Base-by-base conservation (phyloP, 1,284 basidiomycete species). In the Schizophyllum amplum region DNA sequence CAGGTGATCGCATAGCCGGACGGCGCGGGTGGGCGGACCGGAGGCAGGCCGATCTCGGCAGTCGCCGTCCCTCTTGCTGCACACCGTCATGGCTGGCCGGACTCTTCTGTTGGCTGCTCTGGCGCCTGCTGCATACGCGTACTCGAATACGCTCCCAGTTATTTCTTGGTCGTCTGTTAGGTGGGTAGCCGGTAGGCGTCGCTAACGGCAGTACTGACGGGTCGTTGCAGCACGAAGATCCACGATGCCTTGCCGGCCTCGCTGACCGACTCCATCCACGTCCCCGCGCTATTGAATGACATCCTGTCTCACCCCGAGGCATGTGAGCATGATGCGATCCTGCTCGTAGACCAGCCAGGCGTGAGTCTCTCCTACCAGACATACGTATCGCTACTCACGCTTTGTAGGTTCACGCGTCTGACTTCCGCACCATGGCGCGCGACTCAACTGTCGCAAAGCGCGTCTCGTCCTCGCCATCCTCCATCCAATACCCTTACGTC, bases 81-180 rank as follows among this genome's bases (percentile, higher is more conserved):
- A 4, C 33, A 42, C 56, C 27, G 17, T 51, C 57, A 64, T 65
- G 64, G 55, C 58, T 56, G 13, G 53, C 49, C 61, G 59, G 51
- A 56, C 60, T 52, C 24, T 67, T 48, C 53, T 69, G 56, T 63
- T 71, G 55, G 66, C 67, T 24, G 67, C 77, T 26, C 66, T 83
- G 46, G 66, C 79, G 46, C 77, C 78, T 1, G 61, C 76, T 20
- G 76, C 73, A 5, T 65, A 75, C 33, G 84, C 82, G 1, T 87
- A 81, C 68, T 78, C 76, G 5, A 75, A 82, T 56, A 84, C 84
- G 0, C 68, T 74, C 1, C 86, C 87, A 2, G 66, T 89, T 13
- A 67, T 90, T 5, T 79, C 80, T n/a, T 90, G 87, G 87, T 82
- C 86, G 0, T 85, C 85, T 23, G 72, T 77, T 55, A 77, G 73